Evolutionary conservation across 2,329 filamentous ascomycete species (phyloP), one percentile per base, ranked within the genome.

Genomic region (Drechslerella stenobrocha): DNA sequence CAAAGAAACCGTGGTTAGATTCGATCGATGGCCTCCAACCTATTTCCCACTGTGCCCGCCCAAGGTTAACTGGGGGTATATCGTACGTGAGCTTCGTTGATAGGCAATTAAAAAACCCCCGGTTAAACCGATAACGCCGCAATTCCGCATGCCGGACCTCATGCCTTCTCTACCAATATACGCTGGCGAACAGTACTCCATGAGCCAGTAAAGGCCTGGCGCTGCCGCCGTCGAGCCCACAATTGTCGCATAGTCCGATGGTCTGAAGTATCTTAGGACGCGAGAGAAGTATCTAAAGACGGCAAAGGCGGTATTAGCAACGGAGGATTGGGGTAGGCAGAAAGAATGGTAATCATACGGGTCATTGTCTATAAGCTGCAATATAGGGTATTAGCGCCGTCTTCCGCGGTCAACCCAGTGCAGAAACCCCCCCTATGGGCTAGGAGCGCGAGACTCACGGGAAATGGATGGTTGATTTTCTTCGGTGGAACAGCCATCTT

Each of bases 311-410:
- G 30, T 52, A 22, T 53, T 32, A 37, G 34, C 32, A 11, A 13
- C 30, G n/a, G 23, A 1, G 24, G 1, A 26, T 5, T 1, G 3
- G 23, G 13, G 24, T 24, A 34, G 9, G 42, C 20, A 40, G 11
- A 4, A 55, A 40, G 22, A 30, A 13, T 3, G 59, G 72, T 63
- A 59, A 70, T 78, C 87, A 76, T 91, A 96, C 91, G 93, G 93
- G 79, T 98, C 93, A 81, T 89, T 95, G 81, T 98, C 93, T 79
- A 98, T 97, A 80, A 97, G 88, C 93, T 98, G 79, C 72, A 18
- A 20, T 18, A 42, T 60, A 71, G 70, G 70, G 60, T 47, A n/a
- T n/a, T n/a, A n/a, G n/a, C n/a, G n/a, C n/a, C n/a, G n/a, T n/a
- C n/a, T n/a, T n/a, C n/a, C n/a, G n/a, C n/a, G n/a, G n/a, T n/a